Conservation (phyloP, 441 rosid species). For the Pelargonium citronellum region DNA sequence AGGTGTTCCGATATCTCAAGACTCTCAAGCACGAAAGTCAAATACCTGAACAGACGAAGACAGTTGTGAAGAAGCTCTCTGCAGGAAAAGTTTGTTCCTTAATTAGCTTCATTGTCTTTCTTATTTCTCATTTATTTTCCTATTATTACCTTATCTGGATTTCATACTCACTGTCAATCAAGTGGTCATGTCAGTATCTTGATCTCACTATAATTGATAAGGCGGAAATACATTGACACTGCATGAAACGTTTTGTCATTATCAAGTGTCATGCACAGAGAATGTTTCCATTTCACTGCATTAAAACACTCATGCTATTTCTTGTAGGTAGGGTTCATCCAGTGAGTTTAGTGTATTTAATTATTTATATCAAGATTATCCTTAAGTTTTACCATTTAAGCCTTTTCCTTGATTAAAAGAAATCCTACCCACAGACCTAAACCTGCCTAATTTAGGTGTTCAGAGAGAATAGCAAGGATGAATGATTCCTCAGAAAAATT, state of each 20-base stretch:
- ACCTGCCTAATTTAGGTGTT: not conserved
- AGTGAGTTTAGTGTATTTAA: not conserved
- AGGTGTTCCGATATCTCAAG: conserved; percentile 32
- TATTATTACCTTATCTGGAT: not conserved
- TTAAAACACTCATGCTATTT: not conserved
- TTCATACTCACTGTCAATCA: not conserved
- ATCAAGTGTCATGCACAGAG: not conserved
- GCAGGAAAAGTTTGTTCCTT: conserved; percentile 25
- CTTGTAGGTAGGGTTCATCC: not conserved
- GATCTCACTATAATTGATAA: not conserved
- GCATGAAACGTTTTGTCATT: not conserved
- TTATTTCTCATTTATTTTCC: not conserved
- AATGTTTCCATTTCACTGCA: not conserved
- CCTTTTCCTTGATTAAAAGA: not conserved
- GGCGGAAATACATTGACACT: not conserved
- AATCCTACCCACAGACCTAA: not conserved
- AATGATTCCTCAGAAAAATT: not conserved
- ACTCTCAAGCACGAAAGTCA: conserved; percentile 17
- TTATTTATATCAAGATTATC: not conserved
- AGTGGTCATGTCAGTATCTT: not conserved
- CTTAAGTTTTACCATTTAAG: not conserved
- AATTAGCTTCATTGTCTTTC: conserved; percentile 9
- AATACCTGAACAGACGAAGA: conserved; percentile 18
- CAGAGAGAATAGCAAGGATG: not conserved
- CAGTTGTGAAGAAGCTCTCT: not conserved